These are phyloP conservation scores for Penicillium psychrofluorescens DNA, from an alignment of 495 filamentous ascomycete species.

Conservation along the genomic window DNA sequence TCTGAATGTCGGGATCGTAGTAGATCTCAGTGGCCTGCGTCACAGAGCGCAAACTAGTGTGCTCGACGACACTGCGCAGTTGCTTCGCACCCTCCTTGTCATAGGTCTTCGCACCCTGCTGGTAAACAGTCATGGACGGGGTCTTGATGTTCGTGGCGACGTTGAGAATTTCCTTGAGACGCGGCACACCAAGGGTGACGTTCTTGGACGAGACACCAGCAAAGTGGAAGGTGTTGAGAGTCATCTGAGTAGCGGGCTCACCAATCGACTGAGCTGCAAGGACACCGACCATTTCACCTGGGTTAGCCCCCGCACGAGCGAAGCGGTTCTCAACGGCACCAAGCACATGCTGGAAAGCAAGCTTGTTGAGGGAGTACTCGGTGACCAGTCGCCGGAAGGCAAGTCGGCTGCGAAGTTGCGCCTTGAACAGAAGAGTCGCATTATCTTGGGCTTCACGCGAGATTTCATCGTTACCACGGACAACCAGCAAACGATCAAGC, in stretches of 20 bases:
- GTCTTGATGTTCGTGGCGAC: constrained; percentile 98
- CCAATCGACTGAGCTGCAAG: constrained; percentile 97
- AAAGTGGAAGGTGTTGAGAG: constrained; percentile 58
- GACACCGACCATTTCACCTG: constrained; percentile 98
- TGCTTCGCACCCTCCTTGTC: constrained; percentile 76
- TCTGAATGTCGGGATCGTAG: constrained; percentile 87
- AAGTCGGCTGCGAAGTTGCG: constrained; percentile 78
- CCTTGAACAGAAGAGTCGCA: constrained; percentile 84
- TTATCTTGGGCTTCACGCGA: constrained; percentile 83
- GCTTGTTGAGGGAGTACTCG: constrained; percentile 75
- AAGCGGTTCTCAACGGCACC: constrained; percentile 88
- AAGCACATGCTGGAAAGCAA: constrained; percentile 87
- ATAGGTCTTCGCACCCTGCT: constrained; percentile 46
- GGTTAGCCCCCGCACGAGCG: constrained; percentile 67
- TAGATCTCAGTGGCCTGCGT: constrained; percentile 90
- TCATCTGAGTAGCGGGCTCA: constrained; percentile 99
- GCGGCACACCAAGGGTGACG: constrained; percentile 96
- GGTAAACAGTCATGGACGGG: constrained; percentile 92
- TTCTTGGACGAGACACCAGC: constrained; percentile 99
- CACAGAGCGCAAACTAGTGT: constrained; percentile 89
- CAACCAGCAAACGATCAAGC: constrained; percentile 68
- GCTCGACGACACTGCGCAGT: constrained; percentile 82
- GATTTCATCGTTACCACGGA: constrained; percentile 75
- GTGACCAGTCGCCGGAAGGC: constrained; percentile 87
- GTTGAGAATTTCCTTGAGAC: constrained; percentile 98